Conservation (phyloP, 768 basidiomycete genomes). For the Rhodocollybia butyracea region DNA sequence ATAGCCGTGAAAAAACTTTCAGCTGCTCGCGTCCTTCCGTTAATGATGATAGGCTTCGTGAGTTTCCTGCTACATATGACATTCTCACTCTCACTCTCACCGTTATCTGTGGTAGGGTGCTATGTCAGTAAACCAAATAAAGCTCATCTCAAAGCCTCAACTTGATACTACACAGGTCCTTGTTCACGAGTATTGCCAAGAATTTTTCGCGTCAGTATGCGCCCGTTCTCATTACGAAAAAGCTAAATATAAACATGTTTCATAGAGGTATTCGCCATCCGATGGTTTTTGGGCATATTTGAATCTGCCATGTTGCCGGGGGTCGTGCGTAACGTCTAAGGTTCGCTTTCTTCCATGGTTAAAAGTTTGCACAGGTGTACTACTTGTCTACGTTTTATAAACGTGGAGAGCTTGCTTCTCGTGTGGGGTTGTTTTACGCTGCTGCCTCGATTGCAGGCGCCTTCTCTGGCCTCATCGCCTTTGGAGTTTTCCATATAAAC, state of each 20-base stretch:
- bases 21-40: constrained; percentile 42
- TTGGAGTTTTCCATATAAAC: constrained; percentile 49
- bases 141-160: not conserved
- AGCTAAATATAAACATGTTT: not conserved
- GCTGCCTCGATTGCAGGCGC: constrained; percentile 45
- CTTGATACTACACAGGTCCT: constrained; percentile 28
- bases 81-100: not conserved
- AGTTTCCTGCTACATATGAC: constrained; percentile 12
- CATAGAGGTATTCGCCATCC: constrained; percentile 43
- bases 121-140: constrained; percentile 26
- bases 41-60: constrained; percentile 52
- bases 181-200: constrained; percentile 41
- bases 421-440: constrained; percentile 49
- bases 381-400: constrained; percentile 53
- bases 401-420: constrained; percentile 46
- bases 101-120: constrained; percentile 27
- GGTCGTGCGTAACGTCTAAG: constrained; percentile 22
- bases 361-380: constrained; percentile 29
- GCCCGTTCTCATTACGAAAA: not conserved
- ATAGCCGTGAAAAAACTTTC: constrained; percentile 46
- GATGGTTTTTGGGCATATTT: constrained; percentile 46
- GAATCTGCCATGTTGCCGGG: constrained; percentile 49
- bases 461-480: constrained; percentile 48
- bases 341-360: not conserved
- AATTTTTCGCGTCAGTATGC: constrained; percentile 38